Evolutionary conservation across 1,284 basidiomycete species (phyloP).

Genomic region (Marasmius fiardii): DNA sequence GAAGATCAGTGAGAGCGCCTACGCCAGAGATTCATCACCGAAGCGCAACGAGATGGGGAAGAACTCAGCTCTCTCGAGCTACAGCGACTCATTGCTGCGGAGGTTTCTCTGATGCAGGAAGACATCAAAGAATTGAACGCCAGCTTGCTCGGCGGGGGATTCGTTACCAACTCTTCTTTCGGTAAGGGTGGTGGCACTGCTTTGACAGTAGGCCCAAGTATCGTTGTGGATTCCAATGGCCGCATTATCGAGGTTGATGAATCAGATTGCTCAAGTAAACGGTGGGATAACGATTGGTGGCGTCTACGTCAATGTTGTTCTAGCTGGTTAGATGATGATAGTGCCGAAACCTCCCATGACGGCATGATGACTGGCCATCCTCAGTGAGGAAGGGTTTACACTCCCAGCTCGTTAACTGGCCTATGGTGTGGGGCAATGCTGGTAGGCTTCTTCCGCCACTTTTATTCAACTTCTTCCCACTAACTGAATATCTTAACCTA

Average conservation of each 20-base stretch:
- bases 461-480: background rate
- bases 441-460: conserved; percentile 30
- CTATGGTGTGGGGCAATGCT: conserved; percentile 60
- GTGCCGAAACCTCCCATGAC: background rate
- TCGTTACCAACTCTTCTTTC: background rate
- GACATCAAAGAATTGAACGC: conserved; percentile 61
- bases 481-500: conserved; percentile 1
- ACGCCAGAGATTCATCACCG: background rate
- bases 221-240: conserved; percentile 2
- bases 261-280: conserved; percentile 31
- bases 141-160: conserved; percentile 22
- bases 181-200: conserved; percentile 1
- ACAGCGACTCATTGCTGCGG: conserved; percentile 2
- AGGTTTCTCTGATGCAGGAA: conserved; percentile 48
- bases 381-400: conserved; percentile 10
- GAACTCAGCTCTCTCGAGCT: conserved; percentile 1
- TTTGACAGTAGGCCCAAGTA: background rate
- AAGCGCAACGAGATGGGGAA: background rate
- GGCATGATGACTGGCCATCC: conserved; percentile 8
- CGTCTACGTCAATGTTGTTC: conserved; percentile 48
- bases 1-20: conserved; percentile 29
- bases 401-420: conserved; percentile 33
- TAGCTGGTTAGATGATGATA: conserved; percentile 28
- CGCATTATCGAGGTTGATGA: conserved; percentile 18
- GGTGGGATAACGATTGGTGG: conserved; percentile 62